Percentiles rank a stretch among this genome's conserved stretches.
phyloP scores from a whole-genome alignment of 306 rosid species.

The Inga oerstediana region DNA sequence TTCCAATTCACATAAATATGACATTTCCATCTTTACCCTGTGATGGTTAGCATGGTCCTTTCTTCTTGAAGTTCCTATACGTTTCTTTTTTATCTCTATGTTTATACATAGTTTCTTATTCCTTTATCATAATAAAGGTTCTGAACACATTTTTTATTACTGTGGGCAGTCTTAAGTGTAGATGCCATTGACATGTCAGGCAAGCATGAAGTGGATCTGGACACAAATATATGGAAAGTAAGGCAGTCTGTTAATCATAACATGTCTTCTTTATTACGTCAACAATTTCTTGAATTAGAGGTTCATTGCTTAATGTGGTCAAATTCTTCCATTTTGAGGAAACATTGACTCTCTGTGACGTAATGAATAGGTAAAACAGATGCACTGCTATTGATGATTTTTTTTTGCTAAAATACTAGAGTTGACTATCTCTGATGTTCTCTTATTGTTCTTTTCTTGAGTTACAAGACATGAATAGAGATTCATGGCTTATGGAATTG shows the following conservation, averaged over 20 bases:
- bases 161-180: slow-evolving; percentile 78
- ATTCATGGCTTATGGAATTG: not conserved
- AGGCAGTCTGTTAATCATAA: slow-evolving; percentile 11
- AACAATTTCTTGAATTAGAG: not conserved
- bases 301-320: not conserved
- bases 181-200: slow-evolving; percentile 99
- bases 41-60: slow-evolving; percentile 65
- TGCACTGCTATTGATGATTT: not conserved
- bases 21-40: slow-evolving; percentile 96
- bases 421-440: not conserved
- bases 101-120: not conserved
- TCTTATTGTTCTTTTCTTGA: not conserved
- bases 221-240: slow-evolving; percentile 97
- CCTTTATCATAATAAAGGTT: slow-evolving; percentile 7
- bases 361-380: not conserved
- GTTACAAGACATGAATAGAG: not conserved
- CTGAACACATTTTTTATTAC: slow-evolving; percentile 26
- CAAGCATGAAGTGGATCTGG: slow-evolving; percentile 98
- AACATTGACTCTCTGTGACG: not conserved
- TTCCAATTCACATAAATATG: slow-evolving; percentile 93
- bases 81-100: slow-evolving; percentile 15
- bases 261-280: slow-evolving; percentile 23
- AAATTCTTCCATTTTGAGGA: not conserved
- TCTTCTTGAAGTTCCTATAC: slow-evolving; percentile 6
- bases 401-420: not conserved